A percentile compares a stretch with the other conserved stretches of the same genome.
Conservation (phyloP, 202 grass and related monocot genomes). For the Panicum hallii region DNA sequence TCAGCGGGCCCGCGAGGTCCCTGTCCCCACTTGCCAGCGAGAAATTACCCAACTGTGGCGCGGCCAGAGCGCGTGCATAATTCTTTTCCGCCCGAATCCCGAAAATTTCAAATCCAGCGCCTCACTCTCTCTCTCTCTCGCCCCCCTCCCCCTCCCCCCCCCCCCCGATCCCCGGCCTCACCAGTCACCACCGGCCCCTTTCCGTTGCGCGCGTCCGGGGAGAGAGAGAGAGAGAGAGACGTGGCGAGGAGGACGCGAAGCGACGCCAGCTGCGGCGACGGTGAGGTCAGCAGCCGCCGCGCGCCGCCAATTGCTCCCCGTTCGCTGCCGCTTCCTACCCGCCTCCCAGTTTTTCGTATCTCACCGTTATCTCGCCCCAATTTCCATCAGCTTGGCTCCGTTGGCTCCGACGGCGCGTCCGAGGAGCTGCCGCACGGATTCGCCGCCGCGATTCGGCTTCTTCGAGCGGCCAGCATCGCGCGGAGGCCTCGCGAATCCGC, state of each 20-base stretch:
- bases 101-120: slow-evolving; percentile 10
- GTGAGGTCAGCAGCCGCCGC: neutral
- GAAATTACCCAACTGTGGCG: neutral
- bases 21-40: neutral
- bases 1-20: too few relatives aligned
- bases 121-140: neutral
- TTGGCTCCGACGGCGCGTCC: neutral
- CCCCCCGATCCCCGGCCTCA: neutral
- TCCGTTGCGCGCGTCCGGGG: neutral
- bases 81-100: neutral
- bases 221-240: neutral
- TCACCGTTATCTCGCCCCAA: neutral
- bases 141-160: neutral
- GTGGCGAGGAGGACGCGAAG: neutral
- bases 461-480: neutral
- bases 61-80: neutral
- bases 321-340: neutral
- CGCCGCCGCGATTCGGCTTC: neutral
- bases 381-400: neutral
- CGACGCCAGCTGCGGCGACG: neutral
- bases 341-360: neutral
- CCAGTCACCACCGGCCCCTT: neutral
- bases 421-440: neutral
- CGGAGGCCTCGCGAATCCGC: neutral
- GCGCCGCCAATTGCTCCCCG: neutral